Evolutionary conservation across 768 basidiomycete species (phyloP), one percentile per base, ranked within the genome.

Genomic region (Termitomyces sp.): DNA sequence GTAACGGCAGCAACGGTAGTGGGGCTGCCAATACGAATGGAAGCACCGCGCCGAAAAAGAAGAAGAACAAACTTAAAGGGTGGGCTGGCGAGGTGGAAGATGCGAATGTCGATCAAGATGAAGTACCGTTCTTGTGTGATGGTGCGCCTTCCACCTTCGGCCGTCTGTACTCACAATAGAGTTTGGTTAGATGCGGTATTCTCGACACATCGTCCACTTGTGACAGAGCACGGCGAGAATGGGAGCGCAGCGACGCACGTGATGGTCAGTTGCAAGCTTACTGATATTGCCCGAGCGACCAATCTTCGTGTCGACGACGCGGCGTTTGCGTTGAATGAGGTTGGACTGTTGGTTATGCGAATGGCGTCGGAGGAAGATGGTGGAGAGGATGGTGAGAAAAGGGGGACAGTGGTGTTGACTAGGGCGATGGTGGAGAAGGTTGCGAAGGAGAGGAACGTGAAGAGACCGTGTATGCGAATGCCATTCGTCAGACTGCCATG

Each of bases 311-410:
- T 85, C 0, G 92, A 97, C 53, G 96, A 98, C 66, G 83, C 86
- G 0, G 88, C 92, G 0, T 94, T 92, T 70, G 92, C 94, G 2
- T 69, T 98, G 61, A 87, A 89, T 54, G 93, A 95, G 66, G 87
- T 89, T 57, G 93, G 93, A 28, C 69, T 98, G 52, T 75, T 97
- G 21, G 45, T 19, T 17, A 72, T 69, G 52, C 72, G 77, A 40
- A 66, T 80, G 51, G 70, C 74, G 47, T 56, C 56, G 45, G 63
- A 59, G 24, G 58, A 60, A 40, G 54, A 59, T 24, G 46, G 58
- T 19, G 49, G 68, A 60, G 45, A 65, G n/a, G 72, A 71, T 46
- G 62, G 55, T 17, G 60, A 60, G 35, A 51, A 57, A 34, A 44
- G 66, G 60, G 47, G 71, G 55, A 70, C 71, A 41, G 71, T 80